Evolutionary conservation across 805 yeast genomes (phyloP), one percentile per base, ranked within the genome.

Genomic region (Yamadazyma takamatsuzukensis): DNA sequence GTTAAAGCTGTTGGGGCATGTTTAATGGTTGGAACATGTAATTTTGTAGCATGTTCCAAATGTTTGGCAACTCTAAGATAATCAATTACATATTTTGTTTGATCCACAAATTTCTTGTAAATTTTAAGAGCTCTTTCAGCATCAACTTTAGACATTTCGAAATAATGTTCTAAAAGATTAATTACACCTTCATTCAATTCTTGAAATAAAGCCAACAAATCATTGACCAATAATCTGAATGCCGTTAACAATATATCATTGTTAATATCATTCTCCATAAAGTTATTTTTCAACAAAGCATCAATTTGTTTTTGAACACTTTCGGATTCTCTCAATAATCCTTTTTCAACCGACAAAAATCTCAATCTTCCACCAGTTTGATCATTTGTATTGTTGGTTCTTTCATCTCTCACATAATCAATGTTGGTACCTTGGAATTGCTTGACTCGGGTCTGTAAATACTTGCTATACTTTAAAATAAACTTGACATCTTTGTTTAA

Each of bases 1-100:
- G 95, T 83, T 43, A 93, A 70, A 16, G 95, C 93, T 2, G 97
- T 89, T 15, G 97, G 97, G 2, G 97, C 97, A 60, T 93, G 98
- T 54, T 86, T 86, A 40, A 93, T 89, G 10, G 95, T 89, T 22
- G 98, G 98, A 21, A 93, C 95, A 49, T 82, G 89, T 44, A 90
- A 66, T 49, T 88, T 88, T 3, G 97, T 88, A 9, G 88, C 76
- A 51, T 79, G 76, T 58, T 86, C 96, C 44, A 86, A 68, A 54
- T 83, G 87, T 53, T 93, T 90, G 4, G 97, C 98, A 11, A 83
- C 78, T 48, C 94, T 78, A 49, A 93, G 70, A 57, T 83, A 93
- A 45, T 80, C 81, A 18, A 93, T 93, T 7, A 90, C 97, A 51
- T 79, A 81, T 33, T 80, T 79, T 3, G 97, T 93, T 53, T 87